These are phyloP conservation scores for Fusarium equiseti DNA, from an alignment of 2,329 filamentous ascomycete genomes.

Conservation along the genomic window DNA sequence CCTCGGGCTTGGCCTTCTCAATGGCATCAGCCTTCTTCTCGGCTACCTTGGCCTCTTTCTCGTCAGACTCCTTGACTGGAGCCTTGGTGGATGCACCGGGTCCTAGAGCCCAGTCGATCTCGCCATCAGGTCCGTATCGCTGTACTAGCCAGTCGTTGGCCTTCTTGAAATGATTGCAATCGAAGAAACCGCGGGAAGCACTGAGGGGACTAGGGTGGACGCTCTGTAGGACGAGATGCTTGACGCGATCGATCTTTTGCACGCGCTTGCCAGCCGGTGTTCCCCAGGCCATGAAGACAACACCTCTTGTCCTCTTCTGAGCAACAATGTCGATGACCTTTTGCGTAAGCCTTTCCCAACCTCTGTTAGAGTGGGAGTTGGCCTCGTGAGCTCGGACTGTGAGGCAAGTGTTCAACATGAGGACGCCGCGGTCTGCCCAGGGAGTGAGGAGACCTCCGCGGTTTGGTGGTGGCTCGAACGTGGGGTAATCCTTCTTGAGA, in stretches of 20 bases:
- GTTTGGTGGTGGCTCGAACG: slow-evolving; percentile 79
- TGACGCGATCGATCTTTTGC: slow-evolving; percentile 75
- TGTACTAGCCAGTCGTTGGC: slow-evolving; percentile 86
- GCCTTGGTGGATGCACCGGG: slow-evolving; percentile 54
- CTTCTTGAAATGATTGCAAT: slow-evolving; percentile 83
- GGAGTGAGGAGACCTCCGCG: slow-evolving; percentile 86
- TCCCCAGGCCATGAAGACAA: slow-evolving; percentile 97
- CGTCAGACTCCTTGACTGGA: slow-evolving; percentile 39
- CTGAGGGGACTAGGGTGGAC: slow-evolving; percentile 96
- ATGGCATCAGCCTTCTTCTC: slow-evolving; percentile 47
- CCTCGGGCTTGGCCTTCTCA: slow-evolving; percentile 38
- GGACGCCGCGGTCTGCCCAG: slow-evolving; percentile 93
- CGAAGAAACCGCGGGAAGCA: slow-evolving; percentile 83
- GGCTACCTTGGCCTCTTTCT: slow-evolving; percentile 35
- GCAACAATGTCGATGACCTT: slow-evolving; percentile 90
- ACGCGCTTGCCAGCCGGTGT: slow-evolving; percentile 85
- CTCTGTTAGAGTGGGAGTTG: slow-evolving; percentile 85
- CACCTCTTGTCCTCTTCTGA: slow-evolving; percentile 79
- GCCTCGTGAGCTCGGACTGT: slow-evolving; percentile 92
- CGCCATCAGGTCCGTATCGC: slow-evolving; percentile 82
- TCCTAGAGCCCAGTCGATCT: slow-evolving; percentile 84
- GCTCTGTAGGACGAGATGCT: slow-evolving; percentile 85
- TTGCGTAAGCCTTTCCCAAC: slow-evolving; percentile 95
- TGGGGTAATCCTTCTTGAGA: slow-evolving; percentile 88
- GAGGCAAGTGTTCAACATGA: slow-evolving; percentile 94